Evolutionary conservation across 306 rosid species (phyloP), one percentile per base, ranked within the genome.

Genomic region (Acacia melanoxylon): DNA sequence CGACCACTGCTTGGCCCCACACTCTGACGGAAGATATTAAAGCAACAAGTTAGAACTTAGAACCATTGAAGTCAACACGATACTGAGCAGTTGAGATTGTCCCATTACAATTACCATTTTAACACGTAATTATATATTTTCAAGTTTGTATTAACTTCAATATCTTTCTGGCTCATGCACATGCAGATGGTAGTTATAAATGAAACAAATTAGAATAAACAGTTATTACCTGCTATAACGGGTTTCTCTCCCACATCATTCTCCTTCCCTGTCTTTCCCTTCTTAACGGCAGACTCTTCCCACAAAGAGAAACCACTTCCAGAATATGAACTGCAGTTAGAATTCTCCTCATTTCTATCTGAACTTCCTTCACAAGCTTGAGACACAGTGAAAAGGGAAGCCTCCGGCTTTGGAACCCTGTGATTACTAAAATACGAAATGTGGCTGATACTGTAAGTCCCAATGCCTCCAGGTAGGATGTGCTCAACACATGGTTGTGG

Each of bases 191-290:
- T 67, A 61, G 51, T 80, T 25, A 11, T 6, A 35, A 8, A 22
- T 27, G 20, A 49, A 35, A 45, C 35, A 8, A 15, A 66, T 66
- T 22, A 72, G 40, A 54, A 35, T 27, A 17, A 19, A 51, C 40
- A 40, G 49, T 86, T 22, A 61, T 61, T 90, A 95, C 99, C 98
- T 85, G 82, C 86, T 37, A 74, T 40, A 29, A 27, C n/a, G 73
- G 90, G 83, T 63, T 83, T 89, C 48, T 88, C 95, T 46, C 77
- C 89, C 82, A 83, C 74, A 20, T 45, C 70, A 89, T 93, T 93
- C 93, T 95, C 99, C 90, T 93, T 96, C 89, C 94, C 91, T 85
- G 92, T 85, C 90, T 91, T 91, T 91, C 98, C 98, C 91, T 88
- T 92, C 61, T 90, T 92, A 9, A 58, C 83, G 7, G 90, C 89